Conservation (phyloP, 2,329 filamentous ascomycete genomes). For the Juglanconis oblonga region DNA sequence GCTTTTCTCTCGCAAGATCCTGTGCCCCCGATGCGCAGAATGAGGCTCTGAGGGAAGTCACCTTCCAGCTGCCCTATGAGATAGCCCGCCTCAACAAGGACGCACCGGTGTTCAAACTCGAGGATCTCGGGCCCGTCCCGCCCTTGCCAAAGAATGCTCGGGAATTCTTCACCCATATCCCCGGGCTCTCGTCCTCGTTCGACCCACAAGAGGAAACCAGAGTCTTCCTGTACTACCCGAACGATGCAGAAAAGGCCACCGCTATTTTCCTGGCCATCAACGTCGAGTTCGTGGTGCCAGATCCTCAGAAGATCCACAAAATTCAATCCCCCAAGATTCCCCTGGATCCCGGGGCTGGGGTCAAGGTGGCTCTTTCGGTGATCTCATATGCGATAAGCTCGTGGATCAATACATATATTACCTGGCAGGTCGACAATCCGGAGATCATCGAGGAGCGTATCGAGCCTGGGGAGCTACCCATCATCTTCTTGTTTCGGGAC, state of each 20-base stretch:
- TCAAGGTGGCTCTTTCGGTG: not conserved
- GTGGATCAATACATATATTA: not conserved
- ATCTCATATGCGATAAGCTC: not conserved
- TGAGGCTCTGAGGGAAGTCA: not conserved
- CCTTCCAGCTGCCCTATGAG: constrained; percentile 5
- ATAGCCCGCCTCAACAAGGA: constrained; percentile 1
- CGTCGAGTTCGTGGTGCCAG: not conserved
- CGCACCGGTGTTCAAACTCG: not conserved
- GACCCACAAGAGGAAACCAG: not conserved
- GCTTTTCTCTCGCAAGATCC: not conserved
- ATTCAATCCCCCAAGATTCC: too few species aligned
- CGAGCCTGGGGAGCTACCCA: not conserved
- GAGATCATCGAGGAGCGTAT: not conserved
- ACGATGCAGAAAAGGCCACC: not conserved
- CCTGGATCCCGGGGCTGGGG: not conserved
- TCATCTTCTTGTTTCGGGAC: not conserved
- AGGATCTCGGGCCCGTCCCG: not conserved
- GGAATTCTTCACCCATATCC: not conserved
- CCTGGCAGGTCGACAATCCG: not conserved
- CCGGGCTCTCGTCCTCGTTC: not conserved
- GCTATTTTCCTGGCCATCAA: constrained; percentile 7
- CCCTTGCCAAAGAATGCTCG: not conserved
- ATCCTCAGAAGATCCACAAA: not conserved
- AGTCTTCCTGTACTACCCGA: not conserved
- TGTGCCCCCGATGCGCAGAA: not conserved